These are phyloP conservation scores for Aspergillus nidulans DNA, from an alignment of 495 filamentous ascomycete genomes.

Conservation along the genomic window DNA sequence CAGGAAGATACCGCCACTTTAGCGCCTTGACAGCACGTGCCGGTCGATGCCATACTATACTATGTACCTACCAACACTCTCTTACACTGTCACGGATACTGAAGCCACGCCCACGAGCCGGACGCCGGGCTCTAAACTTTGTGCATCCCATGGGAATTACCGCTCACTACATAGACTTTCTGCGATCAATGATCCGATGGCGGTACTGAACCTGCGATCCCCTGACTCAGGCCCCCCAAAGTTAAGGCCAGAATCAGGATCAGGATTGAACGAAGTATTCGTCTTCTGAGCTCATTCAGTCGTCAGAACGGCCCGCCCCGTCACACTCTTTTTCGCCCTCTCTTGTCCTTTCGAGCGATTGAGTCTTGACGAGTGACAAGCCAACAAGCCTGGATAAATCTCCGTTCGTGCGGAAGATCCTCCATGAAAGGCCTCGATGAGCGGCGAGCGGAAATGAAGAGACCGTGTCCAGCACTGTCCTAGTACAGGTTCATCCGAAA, in stretches of 20 bases:
- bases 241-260: neutral
- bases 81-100: neutral
- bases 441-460: neutral
- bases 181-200: neutral
- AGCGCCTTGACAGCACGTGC: neutral
- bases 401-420: neutral
- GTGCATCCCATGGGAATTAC: neutral
- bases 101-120: neutral
- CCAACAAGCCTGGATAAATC: neutral
- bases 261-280: neutral
- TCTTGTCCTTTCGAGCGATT: neutral
- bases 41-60: no score
- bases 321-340: neutral
- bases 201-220: neutral
- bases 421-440: neutral
- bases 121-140: neutral
- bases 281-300: neutral
- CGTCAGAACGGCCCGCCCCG: neutral
- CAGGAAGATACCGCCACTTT: neutral
- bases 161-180: no score
- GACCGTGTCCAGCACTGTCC: neutral
- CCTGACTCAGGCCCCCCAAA: neutral
- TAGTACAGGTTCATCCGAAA: neutral
- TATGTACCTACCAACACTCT: no score
- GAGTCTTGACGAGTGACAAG: no score